A percentile compares a stretch with the other conserved stretches of the same genome.
Evolutionary conservation across 352 stramenopile genomes (phyloP).

Genomic region (Phytopythium oedochilum): DNA sequence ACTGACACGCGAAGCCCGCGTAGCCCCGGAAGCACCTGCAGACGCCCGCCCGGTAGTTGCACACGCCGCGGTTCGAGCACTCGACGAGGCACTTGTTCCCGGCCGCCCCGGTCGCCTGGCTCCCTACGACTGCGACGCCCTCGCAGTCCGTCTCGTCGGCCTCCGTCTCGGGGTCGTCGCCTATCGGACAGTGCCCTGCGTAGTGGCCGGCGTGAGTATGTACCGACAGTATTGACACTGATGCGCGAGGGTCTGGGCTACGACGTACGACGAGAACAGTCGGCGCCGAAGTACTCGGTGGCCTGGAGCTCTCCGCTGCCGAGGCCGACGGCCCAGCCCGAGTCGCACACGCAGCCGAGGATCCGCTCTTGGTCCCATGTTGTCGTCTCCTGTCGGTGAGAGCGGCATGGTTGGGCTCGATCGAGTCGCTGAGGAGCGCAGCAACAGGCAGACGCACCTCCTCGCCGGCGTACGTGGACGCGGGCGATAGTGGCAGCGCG

Average conservation of each 20-base stretch:
- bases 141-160: constrained; percentile 77
- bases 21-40: constrained; percentile 89
- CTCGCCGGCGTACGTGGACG: constrained; percentile 58
- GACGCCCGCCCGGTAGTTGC: constrained; percentile 78
- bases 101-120: constrained; percentile 27
- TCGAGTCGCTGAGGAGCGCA: background rate
- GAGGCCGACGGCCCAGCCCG: constrained; percentile 75
- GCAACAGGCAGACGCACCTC: constrained; percentile 25
- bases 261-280: constrained; percentile 74
- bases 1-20: constrained; percentile 51
- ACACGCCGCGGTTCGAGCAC: constrained; percentile 90
- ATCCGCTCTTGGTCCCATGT: constrained; percentile 92
- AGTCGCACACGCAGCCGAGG: constrained; percentile 89
- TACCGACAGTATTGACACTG: background rate
- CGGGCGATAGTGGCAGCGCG: constrained; percentile 57
- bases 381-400: constrained; percentile 25
- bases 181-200: constrained; percentile 74
- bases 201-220: background rate
- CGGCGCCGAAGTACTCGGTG: constrained; percentile 86
- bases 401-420: background rate
- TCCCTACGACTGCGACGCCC: constrained; percentile 31
- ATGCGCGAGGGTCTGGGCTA: background rate
- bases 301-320: constrained; percentile 68
- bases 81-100: constrained; percentile 91
- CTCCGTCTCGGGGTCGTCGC: constrained; percentile 68